phyloP scores from a whole-genome alignment of 2,329 filamentous ascomycete genomes.

The Tympanopsis confertula region DNA sequence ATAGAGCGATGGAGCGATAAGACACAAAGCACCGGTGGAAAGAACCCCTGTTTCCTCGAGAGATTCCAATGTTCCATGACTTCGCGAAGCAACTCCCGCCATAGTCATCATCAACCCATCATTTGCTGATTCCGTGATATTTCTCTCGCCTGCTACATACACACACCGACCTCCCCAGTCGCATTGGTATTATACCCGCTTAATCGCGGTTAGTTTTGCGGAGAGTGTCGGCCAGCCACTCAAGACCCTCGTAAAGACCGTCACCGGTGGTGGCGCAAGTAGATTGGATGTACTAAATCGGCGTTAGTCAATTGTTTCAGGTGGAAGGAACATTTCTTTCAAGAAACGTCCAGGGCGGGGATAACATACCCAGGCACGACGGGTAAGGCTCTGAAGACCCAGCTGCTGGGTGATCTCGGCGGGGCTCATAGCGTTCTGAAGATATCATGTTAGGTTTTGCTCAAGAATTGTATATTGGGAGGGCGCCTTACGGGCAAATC shows the following conservation, averaged over 20 bases:
- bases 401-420: conserved; percentile 99
- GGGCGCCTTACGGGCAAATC: conserved; percentile 74
- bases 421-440: conserved; percentile 96
- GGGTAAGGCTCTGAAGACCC: conserved; percentile 95
- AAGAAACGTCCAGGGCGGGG: neutral
- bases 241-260: conserved; percentile 98
- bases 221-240: conserved; percentile 77
- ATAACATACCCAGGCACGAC: conserved; percentile 88
- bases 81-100: no score
- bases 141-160: no score
- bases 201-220: conserved; percentile 62
- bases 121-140: no score
- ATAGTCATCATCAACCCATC: no score
- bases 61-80: no score
- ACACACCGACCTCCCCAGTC: no score
- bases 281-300: conserved; percentile 88
- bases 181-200: conserved; percentile 15
- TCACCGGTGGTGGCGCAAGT: conserved; percentile 98
- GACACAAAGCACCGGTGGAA: no score
- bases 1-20: neutral
- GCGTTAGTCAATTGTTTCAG: conserved; percentile 6
- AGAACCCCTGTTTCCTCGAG: no score
- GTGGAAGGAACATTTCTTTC: neutral
- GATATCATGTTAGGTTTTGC: neutral
- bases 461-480: neutral